Percentiles rank a stretch among this genome's conserved stretches.
Conservation (phyloP, 345 rosid species). For the Salix suchowensis region DNA sequence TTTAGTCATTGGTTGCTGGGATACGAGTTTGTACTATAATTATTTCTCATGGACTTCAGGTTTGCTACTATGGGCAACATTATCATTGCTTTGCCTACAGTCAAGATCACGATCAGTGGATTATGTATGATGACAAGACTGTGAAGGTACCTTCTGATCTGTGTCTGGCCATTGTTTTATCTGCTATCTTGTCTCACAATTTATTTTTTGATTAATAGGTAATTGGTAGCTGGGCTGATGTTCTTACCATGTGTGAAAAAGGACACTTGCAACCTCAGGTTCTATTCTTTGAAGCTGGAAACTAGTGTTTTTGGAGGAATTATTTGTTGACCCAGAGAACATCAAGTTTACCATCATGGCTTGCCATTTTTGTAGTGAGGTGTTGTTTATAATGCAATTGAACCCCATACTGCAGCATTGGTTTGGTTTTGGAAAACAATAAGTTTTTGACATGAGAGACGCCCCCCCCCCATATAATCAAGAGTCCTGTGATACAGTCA, state of each 20-base stretch:
- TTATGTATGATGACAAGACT: constrained; percentile 94
- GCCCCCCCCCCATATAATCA: constrained; percentile 14
- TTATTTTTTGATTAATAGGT: constrained; percentile 42
- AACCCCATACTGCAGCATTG: constrained; percentile 18
- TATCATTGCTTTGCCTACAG: constrained; percentile 95
- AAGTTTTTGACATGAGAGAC: constrained; percentile 8
- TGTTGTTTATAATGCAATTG: constrained; percentile 14
- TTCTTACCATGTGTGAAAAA: constrained; percentile 66
- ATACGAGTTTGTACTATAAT: not conserved
- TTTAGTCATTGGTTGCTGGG: not conserved
- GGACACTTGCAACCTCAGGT: constrained; percentile 98
- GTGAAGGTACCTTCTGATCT: constrained; percentile 54
- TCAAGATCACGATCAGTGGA: constrained; percentile 65
- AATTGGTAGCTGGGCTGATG: constrained; percentile 83
- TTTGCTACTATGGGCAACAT: constrained; percentile 97
- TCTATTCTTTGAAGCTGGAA: constrained; percentile 77
- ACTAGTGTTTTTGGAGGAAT: constrained; percentile 23
- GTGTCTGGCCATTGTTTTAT: not conserved
- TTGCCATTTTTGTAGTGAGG: constrained; percentile 15
- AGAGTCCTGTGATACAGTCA: constrained; percentile 12
- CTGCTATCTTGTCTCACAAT: constrained; percentile 5
- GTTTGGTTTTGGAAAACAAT: constrained; percentile 13
- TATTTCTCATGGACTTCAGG: constrained; percentile 39
- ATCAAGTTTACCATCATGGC: not conserved
- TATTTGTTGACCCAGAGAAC: constrained; percentile 22